Evolutionary conservation across 1,284 basidiomycete genomes (phyloP).

Genomic region (Kalmanozyma brasiliensis): DNA sequence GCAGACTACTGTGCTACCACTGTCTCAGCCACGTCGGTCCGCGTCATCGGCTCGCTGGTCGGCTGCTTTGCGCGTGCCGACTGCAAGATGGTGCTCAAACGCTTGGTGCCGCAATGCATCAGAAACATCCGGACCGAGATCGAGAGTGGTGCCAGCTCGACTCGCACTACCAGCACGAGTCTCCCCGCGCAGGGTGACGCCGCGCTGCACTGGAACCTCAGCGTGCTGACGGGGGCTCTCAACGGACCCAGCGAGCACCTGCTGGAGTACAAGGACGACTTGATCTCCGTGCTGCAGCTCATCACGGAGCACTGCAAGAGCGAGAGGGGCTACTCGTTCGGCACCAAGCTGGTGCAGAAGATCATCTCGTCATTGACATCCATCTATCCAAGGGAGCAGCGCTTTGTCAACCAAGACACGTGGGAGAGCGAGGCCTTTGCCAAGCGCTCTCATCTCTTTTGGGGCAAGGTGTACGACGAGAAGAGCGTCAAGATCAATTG

Average conservation of each 20-base stretch:
- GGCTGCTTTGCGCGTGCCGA: constrained; percentile 84
- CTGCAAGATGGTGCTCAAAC: constrained; percentile 80
- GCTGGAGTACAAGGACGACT: constrained; percentile 76
- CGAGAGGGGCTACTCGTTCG: constrained; percentile 87
- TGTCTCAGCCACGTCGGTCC: constrained; percentile 79
- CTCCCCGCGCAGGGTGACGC: constrained; percentile 88
- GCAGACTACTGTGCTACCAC: constrained; percentile 83
- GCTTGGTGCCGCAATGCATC: constrained; percentile 82
- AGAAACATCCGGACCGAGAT: constrained; percentile 86
- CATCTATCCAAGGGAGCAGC: constrained; percentile 82
- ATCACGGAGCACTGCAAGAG: constrained; percentile 84
- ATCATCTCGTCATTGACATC: constrained; percentile 80
- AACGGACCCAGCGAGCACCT: constrained; percentile 68
- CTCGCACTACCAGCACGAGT: constrained; percentile 85
- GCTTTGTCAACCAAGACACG: constrained; percentile 84
- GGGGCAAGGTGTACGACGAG: constrained; percentile 85
- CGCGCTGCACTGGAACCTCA: constrained; percentile 86
- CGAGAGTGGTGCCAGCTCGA: constrained; percentile 89
- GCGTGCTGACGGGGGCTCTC: constrained; percentile 62
- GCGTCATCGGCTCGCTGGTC: constrained; percentile 88
- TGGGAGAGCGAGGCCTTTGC: constrained; percentile 85
- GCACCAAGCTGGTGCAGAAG: constrained; percentile 82
- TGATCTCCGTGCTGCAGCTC: constrained; percentile 77
- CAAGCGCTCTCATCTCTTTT: constrained; percentile 78
- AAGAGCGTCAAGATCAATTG: constrained; percentile 86